Evolutionary conservation across 495 filamentous ascomycete species (phyloP).

Genomic region (Glutinoglossum americanum): DNA sequence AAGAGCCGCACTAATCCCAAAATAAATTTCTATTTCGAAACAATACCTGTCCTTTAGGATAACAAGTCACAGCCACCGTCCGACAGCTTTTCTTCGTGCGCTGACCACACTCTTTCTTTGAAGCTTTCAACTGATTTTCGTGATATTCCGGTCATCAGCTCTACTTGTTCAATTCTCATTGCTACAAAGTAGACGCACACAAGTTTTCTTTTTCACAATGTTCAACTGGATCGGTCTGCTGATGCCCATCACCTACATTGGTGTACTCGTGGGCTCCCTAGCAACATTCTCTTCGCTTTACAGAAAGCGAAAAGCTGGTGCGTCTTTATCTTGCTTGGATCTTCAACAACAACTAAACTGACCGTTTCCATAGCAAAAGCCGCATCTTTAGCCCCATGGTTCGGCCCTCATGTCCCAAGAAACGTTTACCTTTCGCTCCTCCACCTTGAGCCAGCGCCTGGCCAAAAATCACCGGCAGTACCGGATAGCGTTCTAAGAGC

Average conservation of each 20-base stretch:
- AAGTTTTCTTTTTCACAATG: conserved; percentile 16
- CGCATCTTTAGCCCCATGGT: conserved; percentile 76
- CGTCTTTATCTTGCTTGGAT: conserved; percentile 14
- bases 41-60: too few species aligned
- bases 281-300: conserved; percentile 83
- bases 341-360: conserved; percentile 6
- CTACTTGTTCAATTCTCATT: neutral
- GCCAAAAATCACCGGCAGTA: conserved; percentile 42
- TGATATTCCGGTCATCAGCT: neutral
- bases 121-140: neutral
- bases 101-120: neutral
- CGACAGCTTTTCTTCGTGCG: too few species aligned
- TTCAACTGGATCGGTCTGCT: conserved; percentile 64
- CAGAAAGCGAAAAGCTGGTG: conserved; percentile 77
- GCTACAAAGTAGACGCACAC: neutral
- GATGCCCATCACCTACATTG: conserved; percentile 71
- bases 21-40: neutral
- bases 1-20: neutral
- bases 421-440: conserved; percentile 87
- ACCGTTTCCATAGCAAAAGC: conserved; percentile 34
- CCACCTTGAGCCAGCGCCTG: conserved; percentile 49
- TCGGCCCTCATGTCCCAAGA: conserved; percentile 67
- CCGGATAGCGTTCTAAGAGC: conserved; percentile 77
- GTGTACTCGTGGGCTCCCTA: conserved; percentile 66
- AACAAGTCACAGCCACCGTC: too few species aligned